Evolutionary conservation across 2,329 filamentous ascomycete species (phyloP).

Genomic region (Botrytis sinoallii): DNA sequence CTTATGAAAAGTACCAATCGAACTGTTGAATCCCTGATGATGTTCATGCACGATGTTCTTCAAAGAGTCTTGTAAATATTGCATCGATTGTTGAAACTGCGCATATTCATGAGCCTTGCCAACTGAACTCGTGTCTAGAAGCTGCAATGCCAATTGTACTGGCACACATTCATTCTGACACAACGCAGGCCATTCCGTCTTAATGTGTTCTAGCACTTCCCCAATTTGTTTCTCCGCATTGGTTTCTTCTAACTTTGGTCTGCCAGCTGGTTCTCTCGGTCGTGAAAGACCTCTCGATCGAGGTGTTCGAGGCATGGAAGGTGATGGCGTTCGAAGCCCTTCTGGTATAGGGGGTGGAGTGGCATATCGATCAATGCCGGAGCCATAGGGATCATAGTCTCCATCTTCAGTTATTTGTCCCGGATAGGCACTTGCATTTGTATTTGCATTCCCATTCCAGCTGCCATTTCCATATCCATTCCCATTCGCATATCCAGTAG

Average conservation of each 20-base stretch:
- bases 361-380: conserved; percentile 29
- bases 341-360: conserved; percentile 25
- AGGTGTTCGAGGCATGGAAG: conserved; percentile 27
- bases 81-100: conserved; percentile 79
- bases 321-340: conserved; percentile 19
- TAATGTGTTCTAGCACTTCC: conserved; percentile 73
- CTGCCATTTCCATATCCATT: conserved; percentile 11
- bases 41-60: conserved; percentile 98
- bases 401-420: conserved; percentile 28
- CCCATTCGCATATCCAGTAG: conserved; percentile 18
- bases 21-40: conserved; percentile 98
- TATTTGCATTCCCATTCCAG: conserved; percentile 11
- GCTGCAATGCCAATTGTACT: conserved; percentile 88
- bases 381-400: conserved; percentile 37
- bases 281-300: conserved; percentile 25
- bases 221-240: conserved; percentile 36
- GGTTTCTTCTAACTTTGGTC: conserved; percentile 28
- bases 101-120: conserved; percentile 85
- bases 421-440: conserved; percentile 29
- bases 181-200: conserved; percentile 89
- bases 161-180: conserved; percentile 84
- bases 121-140: conserved; percentile 91
- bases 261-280: conserved; percentile 21
- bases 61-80: conserved; percentile 85
- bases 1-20: conserved; percentile 97